These are phyloP conservation scores for Pseudoturritis turrita DNA, from an alignment of 345 rosid genomes.

Conservation along the genomic window DNA sequence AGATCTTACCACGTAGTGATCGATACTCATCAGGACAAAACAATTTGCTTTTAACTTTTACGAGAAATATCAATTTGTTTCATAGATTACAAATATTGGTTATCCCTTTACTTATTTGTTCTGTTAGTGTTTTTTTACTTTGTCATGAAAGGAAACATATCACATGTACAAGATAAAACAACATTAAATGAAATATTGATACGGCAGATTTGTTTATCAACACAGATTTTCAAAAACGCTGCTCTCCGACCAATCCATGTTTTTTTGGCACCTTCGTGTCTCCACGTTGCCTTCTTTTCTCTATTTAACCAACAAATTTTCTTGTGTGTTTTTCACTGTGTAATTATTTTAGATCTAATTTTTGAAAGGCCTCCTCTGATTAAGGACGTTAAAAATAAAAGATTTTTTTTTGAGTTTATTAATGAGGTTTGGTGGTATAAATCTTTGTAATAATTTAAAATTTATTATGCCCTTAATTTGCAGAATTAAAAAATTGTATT, in stretches of 20 bases:
- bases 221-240: neutral
- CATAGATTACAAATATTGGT: neutral
- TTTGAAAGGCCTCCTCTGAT: neutral
- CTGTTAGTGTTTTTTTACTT: neutral
- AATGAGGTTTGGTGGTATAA: no score
- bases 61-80: no score
- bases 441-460: no score
- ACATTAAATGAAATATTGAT: slow-evolving; percentile 13
- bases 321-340: neutral
- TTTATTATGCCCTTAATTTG: no score
- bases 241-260: slow-evolving; percentile 27
- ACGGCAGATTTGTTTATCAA: neutral
- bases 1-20: neutral
- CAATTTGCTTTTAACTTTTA: neutral
- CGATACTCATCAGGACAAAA: neutral
- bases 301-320: neutral
- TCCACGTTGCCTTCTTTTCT: neutral
- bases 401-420: no score
- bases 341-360: neutral
- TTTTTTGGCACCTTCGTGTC: slow-evolving; percentile 24
- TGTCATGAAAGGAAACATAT: slow-evolving; percentile 4
- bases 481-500: no score
- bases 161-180: slow-evolving; percentile 20
- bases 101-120: neutral
- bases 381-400: no score